Conservation (phyloP, 345 rosid genomes). For the Citrus medica region DNA sequence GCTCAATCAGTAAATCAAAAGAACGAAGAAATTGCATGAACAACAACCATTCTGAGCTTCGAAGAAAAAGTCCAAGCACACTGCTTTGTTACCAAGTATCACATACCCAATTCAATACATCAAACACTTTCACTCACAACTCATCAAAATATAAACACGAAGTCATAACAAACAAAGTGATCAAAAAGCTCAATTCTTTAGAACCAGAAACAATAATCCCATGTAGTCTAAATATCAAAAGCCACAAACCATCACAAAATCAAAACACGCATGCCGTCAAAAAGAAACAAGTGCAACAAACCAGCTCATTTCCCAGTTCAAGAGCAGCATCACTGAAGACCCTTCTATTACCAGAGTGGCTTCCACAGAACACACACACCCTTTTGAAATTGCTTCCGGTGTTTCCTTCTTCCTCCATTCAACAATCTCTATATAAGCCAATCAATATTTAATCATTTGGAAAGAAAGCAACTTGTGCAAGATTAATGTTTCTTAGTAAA, state of each 20-base stretch:
- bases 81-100: constrained; percentile 7
- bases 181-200: neutral
- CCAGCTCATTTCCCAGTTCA: constrained; percentile 93
- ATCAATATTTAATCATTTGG: constrained; percentile 23
- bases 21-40: neutral
- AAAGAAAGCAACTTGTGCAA: constrained; percentile 19
- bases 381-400: constrained; percentile 57
- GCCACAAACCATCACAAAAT: neutral
- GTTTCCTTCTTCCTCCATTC: constrained; percentile 70
- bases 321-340: constrained; percentile 90
- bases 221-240: neutral
- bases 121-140: constrained; percentile 7
- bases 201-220: neutral
- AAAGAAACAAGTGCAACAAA: constrained; percentile 29
- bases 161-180: constrained; percentile 5
- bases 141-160: constrained; percentile 1
- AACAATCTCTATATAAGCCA: constrained; percentile 9
- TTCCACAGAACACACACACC: constrained; percentile 94
- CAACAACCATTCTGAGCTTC: neutral
- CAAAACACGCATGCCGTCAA: neutral
- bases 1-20: constrained; percentile 4
- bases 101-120: neutral
- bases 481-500: constrained; percentile 8
- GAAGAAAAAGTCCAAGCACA: neutral
- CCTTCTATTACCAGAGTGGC: constrained; percentile 78